These are phyloP conservation scores for Bombardia bombarda DNA, from an alignment of 495 filamentous ascomycete genomes.

Conservation along the genomic window DNA sequence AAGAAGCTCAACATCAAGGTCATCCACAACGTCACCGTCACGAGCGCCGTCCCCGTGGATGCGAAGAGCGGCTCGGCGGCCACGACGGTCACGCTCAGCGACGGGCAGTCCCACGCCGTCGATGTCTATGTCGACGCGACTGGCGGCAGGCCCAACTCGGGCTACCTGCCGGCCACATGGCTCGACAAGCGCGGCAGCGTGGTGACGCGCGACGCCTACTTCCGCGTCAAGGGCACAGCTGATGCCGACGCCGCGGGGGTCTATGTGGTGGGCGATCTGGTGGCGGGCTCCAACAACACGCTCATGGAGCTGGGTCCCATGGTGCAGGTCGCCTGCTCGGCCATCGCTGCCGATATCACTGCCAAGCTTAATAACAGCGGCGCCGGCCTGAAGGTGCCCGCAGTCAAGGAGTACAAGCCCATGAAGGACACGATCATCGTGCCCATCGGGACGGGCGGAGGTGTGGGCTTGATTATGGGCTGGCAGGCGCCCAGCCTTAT, in stretches of 20 bases:
- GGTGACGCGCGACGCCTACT: neutral
- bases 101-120: slow-evolving; percentile 15
- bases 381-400: neutral
- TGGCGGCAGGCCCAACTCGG: slow-evolving; percentile 41
- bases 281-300: slow-evolving; percentile 1
- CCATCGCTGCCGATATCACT: neutral
- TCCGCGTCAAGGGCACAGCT: neutral
- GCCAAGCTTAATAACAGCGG: neutral
- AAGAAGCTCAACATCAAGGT: neutral
- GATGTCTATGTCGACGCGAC: slow-evolving; percentile 49
- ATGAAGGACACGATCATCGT: slow-evolving; percentile 28
- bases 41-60: too few relatives aligned
- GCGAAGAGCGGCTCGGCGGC: neutral
- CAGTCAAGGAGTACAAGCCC: slow-evolving; percentile 29
- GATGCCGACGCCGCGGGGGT: neutral
- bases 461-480: slow-evolving; percentile 44
- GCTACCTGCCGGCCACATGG: slow-evolving; percentile 37
- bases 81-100: slow-evolving; percentile 13
- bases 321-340: neutral
- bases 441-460: slow-evolving; percentile 45
- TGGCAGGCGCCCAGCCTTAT: slow-evolving; percentile 43
- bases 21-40: neutral
- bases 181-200: neutral
- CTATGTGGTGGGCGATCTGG: slow-evolving; percentile 3
- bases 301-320: neutral